These are phyloP conservation scores for Passalora sequoiae DNA, from an alignment of 2,329 filamentous ascomycete species.

Conservation along the genomic window DNA sequence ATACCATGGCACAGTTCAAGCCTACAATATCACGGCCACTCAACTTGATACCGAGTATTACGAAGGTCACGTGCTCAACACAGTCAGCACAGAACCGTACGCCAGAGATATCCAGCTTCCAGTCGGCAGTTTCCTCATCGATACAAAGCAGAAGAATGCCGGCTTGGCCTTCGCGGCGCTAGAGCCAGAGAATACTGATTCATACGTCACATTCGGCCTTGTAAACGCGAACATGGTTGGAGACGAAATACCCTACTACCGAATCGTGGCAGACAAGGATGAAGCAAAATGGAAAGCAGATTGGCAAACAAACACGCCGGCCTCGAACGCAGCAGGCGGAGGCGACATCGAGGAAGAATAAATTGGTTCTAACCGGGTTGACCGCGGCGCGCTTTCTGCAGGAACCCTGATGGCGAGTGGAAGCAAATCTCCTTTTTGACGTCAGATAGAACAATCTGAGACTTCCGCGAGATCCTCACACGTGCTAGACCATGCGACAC, in stretches of 20 bases:
- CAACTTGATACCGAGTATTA: constrained; percentile 19
- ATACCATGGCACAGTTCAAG: constrained; percentile 22
- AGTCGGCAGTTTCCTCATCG: constrained; percentile 22
- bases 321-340: too few species aligned
- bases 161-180: constrained; percentile 25
- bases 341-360: too few species aligned
- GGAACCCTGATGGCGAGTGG: too few species aligned
- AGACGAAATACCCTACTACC: constrained; percentile 24
- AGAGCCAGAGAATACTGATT: constrained; percentile 28
- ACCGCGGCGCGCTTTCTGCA: too few species aligned
- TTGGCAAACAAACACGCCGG: too few species aligned
- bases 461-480: background rate
- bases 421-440: too few species aligned
- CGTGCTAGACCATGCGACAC: background rate
- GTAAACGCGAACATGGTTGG: constrained; percentile 21
- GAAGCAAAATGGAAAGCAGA: too few species aligned
- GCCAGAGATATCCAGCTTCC: constrained; percentile 20
- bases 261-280: constrained; percentile 9
- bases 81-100: constrained; percentile 17
- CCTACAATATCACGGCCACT: constrained; percentile 20
- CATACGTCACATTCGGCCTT: constrained; percentile 21
- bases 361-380: too few species aligned
- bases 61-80: constrained; percentile 25
- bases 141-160: constrained; percentile 27
- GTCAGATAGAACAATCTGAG: background rate